A percentile compares a stretch with the other conserved stretches of the same genome.
Conservation (phyloP, 2,329 filamentous ascomycete species). For the Aspergillus thermomutatus region DNA sequence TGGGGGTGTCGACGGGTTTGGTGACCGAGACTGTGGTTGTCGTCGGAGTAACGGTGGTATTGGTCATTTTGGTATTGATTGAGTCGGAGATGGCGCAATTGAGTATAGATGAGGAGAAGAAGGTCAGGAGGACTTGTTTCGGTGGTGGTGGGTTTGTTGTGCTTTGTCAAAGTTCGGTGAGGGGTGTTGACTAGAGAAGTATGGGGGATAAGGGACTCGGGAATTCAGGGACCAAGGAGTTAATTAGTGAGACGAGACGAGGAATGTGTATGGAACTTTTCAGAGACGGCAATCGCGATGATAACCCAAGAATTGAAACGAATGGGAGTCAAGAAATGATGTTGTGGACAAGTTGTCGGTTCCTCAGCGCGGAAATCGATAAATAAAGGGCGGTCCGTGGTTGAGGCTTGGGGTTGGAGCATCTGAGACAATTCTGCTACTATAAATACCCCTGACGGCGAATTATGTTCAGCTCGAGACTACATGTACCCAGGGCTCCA, state of each 20-base stretch:
- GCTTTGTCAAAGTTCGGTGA: background rate
- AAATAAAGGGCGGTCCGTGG: background rate
- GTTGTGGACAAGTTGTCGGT: background rate
- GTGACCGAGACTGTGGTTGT: constrained; percentile 2
- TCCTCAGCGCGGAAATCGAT: background rate
- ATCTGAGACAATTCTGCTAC: background rate
- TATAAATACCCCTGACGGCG: background rate
- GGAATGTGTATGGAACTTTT: background rate
- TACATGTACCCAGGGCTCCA: no score
- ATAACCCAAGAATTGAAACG: background rate
- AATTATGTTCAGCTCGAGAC: background rate
- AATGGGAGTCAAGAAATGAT: background rate
- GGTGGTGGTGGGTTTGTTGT: background rate
- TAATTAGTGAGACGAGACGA: background rate
- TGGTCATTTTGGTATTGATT: constrained; percentile 14
- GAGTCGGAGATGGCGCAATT: constrained; percentile 1
- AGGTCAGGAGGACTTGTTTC: background rate
- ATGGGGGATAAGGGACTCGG: background rate
- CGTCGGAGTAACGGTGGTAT: constrained; percentile 1
- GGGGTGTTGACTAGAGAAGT: background rate
- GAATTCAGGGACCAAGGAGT: background rate
- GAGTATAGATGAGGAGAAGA: constrained; percentile 2
- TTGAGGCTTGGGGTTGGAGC: background rate
- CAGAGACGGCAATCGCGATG: background rate
- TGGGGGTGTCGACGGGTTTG: constrained; percentile 13